These are phyloP conservation scores for Hibiscus tridactylites DNA, from an alignment of 345 rosid genomes.

Conservation along the genomic window DNA sequence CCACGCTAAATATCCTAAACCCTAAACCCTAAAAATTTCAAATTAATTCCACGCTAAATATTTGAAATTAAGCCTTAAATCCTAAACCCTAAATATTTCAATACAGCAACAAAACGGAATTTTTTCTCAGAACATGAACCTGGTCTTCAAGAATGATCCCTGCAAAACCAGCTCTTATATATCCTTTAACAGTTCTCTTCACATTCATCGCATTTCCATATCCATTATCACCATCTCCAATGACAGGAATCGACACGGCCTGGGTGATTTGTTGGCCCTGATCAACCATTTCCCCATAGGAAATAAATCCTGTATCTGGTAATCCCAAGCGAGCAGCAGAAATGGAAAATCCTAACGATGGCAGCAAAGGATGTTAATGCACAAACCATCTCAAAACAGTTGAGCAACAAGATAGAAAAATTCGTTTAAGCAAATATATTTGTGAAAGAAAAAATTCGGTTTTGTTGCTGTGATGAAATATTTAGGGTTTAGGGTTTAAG, in stretches of 20 bases:
- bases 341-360: conserved; percentile 63
- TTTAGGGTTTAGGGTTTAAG: too few species aligned
- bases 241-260: conserved; percentile 67
- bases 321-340: conserved; percentile 73
- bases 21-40: too few species aligned
- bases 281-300: conserved; percentile 90
- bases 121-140: conserved; percentile 25
- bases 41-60: too few species aligned
- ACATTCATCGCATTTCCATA: conserved; percentile 81
- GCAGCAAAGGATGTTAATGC: conserved; percentile 1
- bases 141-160: conserved; percentile 85
- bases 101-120: background rate
- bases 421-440: background rate
- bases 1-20: too few species aligned
- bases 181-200: conserved; percentile 80
- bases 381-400: background rate
- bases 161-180: conserved; percentile 75
- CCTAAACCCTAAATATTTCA: too few species aligned
- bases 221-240: conserved; percentile 85
- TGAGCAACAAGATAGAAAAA: background rate
- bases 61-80: too few species aligned
- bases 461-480: too few species aligned
- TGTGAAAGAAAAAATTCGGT: too few species aligned
- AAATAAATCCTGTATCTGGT: conserved; percentile 64
- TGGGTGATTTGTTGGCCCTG: conserved; percentile 74